Evolutionary conservation across 2,329 filamentous ascomycete genomes (phyloP).

Genomic region (Plenodomus lindquistii): DNA sequence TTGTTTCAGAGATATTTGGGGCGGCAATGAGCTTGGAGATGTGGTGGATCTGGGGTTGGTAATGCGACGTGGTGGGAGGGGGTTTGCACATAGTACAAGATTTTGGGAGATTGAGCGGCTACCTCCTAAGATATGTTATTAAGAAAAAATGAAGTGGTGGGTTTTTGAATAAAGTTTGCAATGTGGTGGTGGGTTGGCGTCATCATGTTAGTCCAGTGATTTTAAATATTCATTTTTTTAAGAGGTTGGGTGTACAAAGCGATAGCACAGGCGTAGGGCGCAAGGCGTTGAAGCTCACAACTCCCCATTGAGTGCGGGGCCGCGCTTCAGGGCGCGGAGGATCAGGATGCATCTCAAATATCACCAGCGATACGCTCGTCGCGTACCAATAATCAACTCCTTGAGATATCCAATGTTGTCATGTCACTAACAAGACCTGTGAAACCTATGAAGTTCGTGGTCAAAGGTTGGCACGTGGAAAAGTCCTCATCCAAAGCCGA

Average conservation of each 20-base stretch:
- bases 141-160: too few species aligned
- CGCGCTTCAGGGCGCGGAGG: background rate
- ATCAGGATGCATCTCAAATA: too few species aligned
- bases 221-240: background rate
- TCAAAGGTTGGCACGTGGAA: too few species aligned
- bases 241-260: background rate
- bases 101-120: too few species aligned
- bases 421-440: too few species aligned
- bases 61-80: background rate
- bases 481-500: too few species aligned
- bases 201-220: background rate
- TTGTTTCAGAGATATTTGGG: background rate
- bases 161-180: background rate
- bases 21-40: constrained; percentile 3
- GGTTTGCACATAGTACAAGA: background rate
- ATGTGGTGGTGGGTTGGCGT: background rate
- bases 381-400: too few species aligned
- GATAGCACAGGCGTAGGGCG: background rate
- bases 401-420: too few species aligned
- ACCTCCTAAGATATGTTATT: too few species aligned
- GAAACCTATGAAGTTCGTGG: too few species aligned
- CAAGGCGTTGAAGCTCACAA: background rate
- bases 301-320: background rate
- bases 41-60: constrained; percentile 5
- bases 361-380: too few species aligned